Evolutionary conservation across 805 yeast species (phyloP).

Genomic region (Danielia reshetovae): DNA sequence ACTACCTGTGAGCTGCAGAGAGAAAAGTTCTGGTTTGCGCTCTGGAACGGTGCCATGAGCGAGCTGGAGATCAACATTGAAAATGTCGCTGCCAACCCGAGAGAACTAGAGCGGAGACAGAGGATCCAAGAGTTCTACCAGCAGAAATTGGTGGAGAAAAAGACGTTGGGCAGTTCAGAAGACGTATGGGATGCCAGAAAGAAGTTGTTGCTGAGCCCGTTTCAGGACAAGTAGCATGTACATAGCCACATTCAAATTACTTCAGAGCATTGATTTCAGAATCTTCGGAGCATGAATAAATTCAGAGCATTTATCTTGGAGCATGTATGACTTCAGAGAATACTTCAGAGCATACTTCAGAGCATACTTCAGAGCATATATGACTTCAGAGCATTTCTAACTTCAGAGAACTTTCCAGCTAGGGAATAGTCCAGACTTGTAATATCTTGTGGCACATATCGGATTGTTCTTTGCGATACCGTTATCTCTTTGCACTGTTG

Average conservation of each 20-base stretch:
- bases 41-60: constrained; percentile 44
- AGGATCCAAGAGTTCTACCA: constrained; percentile 69
- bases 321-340: no score
- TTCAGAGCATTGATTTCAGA: no score
- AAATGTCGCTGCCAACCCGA: constrained; percentile 26
- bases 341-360: no score
- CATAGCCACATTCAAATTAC: background rate
- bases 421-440: no score
- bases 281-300: no score
- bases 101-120: constrained; percentile 47
- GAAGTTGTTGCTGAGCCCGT: constrained; percentile 34
- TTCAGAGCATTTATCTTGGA: no score
- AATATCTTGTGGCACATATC: no score
- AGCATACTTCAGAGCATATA: no score
- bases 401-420: no score
- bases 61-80: constrained; percentile 32
- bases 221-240: constrained; percentile 23
- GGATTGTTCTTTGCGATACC: no score
- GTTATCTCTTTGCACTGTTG: no score
- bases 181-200: constrained; percentile 69
- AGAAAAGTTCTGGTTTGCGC: constrained; percentile 76
- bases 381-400: no score
- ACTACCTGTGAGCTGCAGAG: constrained; percentile 67
- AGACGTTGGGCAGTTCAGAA: constrained; percentile 71
- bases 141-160: constrained; percentile 55